These are phyloP conservation scores for Hirsutella rhossiliensis DNA, from an alignment of 2,329 filamentous ascomycete species.

Conservation along the genomic window DNA sequence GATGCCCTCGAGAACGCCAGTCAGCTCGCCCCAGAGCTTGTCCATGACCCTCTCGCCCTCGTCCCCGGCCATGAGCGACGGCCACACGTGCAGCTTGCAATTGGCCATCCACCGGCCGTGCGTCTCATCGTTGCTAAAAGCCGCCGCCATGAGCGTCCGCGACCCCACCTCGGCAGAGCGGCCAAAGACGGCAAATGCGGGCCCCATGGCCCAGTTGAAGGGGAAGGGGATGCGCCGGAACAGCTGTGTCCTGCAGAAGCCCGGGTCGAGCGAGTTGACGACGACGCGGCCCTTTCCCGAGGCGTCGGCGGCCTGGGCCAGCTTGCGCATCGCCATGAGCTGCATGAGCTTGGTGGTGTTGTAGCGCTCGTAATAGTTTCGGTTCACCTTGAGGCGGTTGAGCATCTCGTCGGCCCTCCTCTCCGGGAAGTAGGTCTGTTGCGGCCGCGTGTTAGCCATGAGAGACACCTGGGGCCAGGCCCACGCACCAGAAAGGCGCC, in stretches of 20 bases:
- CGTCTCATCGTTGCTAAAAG: constrained; percentile 21
- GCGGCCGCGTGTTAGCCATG: neutral
- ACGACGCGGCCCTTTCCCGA: constrained; percentile 20
- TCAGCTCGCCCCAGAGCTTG: constrained; percentile 29
- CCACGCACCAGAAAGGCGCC: constrained; percentile 8
- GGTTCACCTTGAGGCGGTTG: constrained; percentile 16
- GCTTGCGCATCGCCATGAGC: constrained; percentile 15
- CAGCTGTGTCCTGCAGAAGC: constrained; percentile 27
- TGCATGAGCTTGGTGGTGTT: constrained; percentile 18
- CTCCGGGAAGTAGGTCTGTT: constrained; percentile 21
- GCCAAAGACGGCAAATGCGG: constrained; percentile 13
- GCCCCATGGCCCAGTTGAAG: constrained; percentile 10
- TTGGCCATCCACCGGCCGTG: constrained; percentile 29
- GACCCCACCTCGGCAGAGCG: constrained; percentile 26
- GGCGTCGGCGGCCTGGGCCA: constrained; percentile 19
- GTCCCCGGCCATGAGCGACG: constrained; percentile 15
- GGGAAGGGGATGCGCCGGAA: constrained; percentile 20
- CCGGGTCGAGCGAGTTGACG: constrained; percentile 27
- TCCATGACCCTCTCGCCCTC: constrained; percentile 22
- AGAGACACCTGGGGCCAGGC: neutral
- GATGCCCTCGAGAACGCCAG: constrained; percentile 27
- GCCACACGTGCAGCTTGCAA: constrained; percentile 12
- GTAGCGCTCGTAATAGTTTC: constrained; percentile 13
- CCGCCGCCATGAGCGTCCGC: constrained; percentile 25
- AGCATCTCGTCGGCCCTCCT: constrained; percentile 18